A percentile compares a stretch with the other conserved stretches of the same genome.
Evolutionary conservation across 257 asterid genomes (phyloP).

Genomic region (Vinca minor): DNA sequence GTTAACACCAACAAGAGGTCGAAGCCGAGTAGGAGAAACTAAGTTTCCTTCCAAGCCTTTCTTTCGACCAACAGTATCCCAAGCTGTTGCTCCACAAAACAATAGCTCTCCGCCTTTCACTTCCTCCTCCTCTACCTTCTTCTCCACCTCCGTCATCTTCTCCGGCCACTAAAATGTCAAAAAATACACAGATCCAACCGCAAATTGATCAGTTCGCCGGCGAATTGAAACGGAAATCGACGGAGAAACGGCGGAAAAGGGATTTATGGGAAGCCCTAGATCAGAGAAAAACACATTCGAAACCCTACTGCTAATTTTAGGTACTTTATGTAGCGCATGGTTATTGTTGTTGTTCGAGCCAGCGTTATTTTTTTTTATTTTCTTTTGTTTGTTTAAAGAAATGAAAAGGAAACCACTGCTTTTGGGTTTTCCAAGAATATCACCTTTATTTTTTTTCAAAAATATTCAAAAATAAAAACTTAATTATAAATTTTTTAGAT

Average conservation of each 20-base stretch:
- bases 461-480: too few relatives aligned
- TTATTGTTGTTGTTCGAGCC: not conserved
- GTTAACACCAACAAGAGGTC: slow-evolving; percentile 70
- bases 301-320: slow-evolving; percentile 30
- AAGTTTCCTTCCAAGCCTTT: slow-evolving; percentile 59
- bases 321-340: too few relatives aligned
- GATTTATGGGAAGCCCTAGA: slow-evolving; percentile 24
- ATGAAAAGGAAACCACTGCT: not conserved
- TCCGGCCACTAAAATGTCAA: slow-evolving; percentile 35
- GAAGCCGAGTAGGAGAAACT: slow-evolving; percentile 75
- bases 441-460: not conserved
- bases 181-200: slow-evolving; percentile 24
- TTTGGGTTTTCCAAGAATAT: slow-evolving; percentile 30
- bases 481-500: too few relatives aligned
- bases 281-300: slow-evolving; percentile 26
- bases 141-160: too few relatives aligned
- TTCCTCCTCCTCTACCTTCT: too few relatives aligned
- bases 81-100: slow-evolving; percentile 79
- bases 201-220: not conserved
- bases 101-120: slow-evolving; percentile 75
- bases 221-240: too few relatives aligned
- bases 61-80: slow-evolving; percentile 90
- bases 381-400: not conserved
- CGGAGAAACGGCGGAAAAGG: slow-evolving; percentile 17
- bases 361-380: not conserved